Percentiles rank a stretch among this genome's conserved stretches.
phyloP scores from a whole-genome alignment of 345 rosid species.

The Corchorus capsularis region DNA sequence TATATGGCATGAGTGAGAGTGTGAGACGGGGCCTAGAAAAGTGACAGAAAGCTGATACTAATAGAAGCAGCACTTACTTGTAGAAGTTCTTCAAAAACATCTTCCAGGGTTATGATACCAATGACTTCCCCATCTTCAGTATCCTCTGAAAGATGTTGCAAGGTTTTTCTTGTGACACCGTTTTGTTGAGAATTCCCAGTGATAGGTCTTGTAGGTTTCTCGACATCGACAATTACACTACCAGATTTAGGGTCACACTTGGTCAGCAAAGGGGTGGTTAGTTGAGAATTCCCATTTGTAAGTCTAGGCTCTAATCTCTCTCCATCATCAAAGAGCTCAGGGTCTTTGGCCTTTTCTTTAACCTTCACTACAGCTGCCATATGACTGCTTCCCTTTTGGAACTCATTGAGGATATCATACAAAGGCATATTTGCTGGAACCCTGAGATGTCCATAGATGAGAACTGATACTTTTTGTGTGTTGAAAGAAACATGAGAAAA shows the following conservation, averaged over 20 bases:
- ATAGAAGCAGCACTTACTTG: constrained; percentile 47
- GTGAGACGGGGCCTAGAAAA: constrained; percentile 7
- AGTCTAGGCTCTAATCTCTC: constrained; percentile 37
- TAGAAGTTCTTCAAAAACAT: constrained; percentile 86
- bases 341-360: constrained; percentile 40
- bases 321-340: constrained; percentile 27
- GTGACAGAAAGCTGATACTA: background rate
- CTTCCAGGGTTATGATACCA: constrained; percentile 83
- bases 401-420: constrained; percentile 83
- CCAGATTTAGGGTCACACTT: constrained; percentile 41
- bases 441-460: constrained; percentile 44
- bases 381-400: constrained; percentile 90
- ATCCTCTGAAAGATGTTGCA: constrained; percentile 47
- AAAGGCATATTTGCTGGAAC: constrained; percentile 85
- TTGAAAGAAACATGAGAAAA: background rate
- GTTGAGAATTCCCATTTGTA: constrained; percentile 29
- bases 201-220: constrained; percentile 40
- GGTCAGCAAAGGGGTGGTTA: constrained; percentile 53
- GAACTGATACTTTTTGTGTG: constrained; percentile 15
- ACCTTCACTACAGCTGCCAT: constrained; percentile 85
- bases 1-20: constrained; percentile 6
- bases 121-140: constrained; percentile 76
- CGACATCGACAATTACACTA: constrained; percentile 49
- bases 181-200: constrained; percentile 33
- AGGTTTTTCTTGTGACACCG: constrained; percentile 33